Percentiles rank a stretch among this genome's conserved stretches.
Evolutionary conservation across 306 rosid species (phyloP).

Genomic region (Lotus japonicus): DNA sequence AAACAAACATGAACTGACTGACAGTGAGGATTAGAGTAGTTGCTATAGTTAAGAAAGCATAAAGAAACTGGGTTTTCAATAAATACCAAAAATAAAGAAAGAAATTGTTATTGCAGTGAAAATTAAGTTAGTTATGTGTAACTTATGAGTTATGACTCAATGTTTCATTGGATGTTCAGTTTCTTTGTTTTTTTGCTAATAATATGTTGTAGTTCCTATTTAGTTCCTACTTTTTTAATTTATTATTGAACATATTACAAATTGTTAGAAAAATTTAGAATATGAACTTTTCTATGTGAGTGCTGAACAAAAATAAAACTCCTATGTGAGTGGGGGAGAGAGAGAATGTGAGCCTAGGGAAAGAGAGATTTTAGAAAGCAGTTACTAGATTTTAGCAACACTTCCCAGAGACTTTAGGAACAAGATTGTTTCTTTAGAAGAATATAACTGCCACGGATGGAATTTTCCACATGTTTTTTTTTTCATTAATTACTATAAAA

Average conservation of each 20-base stretch:
- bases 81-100: no score
- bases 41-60: not conserved
- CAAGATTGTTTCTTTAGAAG: not conserved
- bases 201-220: not conserved
- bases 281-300: not conserved
- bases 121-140: not conserved
- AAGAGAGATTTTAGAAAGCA: constrained; percentile 20
- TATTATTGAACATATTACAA: not conserved
- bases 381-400: not conserved
- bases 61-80: no score
- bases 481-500: no score
- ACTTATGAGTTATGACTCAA: not conserved
- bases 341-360: no score
- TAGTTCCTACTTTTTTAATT: not conserved
- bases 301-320: not conserved
- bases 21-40: not conserved
- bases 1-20: no score
- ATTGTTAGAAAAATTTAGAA: not conserved
- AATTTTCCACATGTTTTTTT: no score
- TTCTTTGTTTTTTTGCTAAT: not conserved
- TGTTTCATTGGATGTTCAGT: not conserved
- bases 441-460: not conserved
- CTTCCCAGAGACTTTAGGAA: constrained; percentile 9
- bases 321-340: not conserved
- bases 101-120: not conserved